These are phyloP conservation scores for Carex kokanica DNA, from an alignment of 176 grass and related monocot species.

Conservation along the genomic window DNA sequence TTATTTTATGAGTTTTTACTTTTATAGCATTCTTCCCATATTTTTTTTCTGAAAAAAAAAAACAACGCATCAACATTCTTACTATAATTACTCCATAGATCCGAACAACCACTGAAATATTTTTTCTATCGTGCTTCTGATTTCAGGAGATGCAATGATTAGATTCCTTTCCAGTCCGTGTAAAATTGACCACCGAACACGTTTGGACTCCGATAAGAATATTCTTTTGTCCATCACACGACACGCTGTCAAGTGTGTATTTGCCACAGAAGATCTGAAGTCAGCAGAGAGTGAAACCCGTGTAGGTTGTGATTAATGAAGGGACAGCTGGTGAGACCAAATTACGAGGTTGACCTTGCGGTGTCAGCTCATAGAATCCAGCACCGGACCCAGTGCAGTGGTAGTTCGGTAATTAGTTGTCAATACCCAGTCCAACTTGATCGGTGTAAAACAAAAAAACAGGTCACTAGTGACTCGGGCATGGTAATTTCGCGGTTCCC, in stretches of 20 bases:
- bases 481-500: constrained; percentile 12
- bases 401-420: neutral
- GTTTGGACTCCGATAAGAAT: neutral
- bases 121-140: no score
- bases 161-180: no score
- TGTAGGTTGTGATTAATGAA: neutral
- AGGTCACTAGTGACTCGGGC: neutral
- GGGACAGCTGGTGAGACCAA: constrained; percentile 6
- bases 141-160: no score
- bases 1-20: no score
- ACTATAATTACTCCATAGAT: no score
- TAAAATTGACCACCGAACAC: no score
- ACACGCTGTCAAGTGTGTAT: neutral
- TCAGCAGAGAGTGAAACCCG: neutral
- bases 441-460: neutral
- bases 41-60: no score
- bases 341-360: constrained; percentile 8
- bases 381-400: neutral
- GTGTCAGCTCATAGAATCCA: neutral
- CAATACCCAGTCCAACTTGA: neutral
- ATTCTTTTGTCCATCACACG: neutral
- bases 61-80: no score
- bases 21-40: no score
- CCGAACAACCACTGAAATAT: no score
- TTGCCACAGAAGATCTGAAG: neutral